phyloP scores from a whole-genome alignment of 2,329 filamentous ascomycete species.

The Bipolaris zeicola region DNA sequence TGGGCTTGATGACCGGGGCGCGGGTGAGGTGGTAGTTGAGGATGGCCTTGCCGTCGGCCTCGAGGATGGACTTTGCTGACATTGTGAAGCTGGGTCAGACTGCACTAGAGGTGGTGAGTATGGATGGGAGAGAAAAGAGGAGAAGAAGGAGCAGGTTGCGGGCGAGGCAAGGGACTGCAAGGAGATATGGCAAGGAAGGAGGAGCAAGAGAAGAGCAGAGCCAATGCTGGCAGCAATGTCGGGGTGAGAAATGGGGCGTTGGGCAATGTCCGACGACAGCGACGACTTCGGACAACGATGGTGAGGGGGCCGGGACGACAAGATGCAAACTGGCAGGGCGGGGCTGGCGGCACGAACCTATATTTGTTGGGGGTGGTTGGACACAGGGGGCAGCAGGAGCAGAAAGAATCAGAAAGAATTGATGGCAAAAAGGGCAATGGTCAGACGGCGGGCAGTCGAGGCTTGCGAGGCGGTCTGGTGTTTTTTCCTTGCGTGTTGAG shows the following conservation, averaged over 20 bases:
- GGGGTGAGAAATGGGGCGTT: slow-evolving; percentile 23
- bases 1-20: slow-evolving; percentile 96
- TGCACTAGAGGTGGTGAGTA: slow-evolving; percentile 36
- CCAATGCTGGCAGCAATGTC: slow-evolving; percentile 15
- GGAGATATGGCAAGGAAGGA: slow-evolving; percentile 15
- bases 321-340: slow-evolving; percentile 12
- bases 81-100: slow-evolving; percentile 59
- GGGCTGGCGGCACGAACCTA: slow-evolving; percentile 43
- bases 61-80: slow-evolving; percentile 96
- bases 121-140: slow-evolving; percentile 7
- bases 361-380: slow-evolving; percentile 29
- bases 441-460: slow-evolving; percentile 29
- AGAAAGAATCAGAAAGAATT: slow-evolving; percentile 18
- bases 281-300: slow-evolving; percentile 21
- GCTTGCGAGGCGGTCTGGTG: slow-evolving; percentile 42
- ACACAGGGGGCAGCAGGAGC: slow-evolving; percentile 14
- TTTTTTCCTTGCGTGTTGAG: slow-evolving; percentile 45
- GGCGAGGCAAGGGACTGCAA: slow-evolving; percentile 20
- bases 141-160: slow-evolving; percentile 16
- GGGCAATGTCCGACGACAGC: slow-evolving; percentile 27
- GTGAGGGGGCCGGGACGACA: slow-evolving; percentile 29
- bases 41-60: slow-evolving; percentile 99
- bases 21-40: slow-evolving; percentile 99
- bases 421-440: slow-evolving; percentile 21
- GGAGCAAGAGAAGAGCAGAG: slow-evolving; percentile 14